Conservation (phyloP, 495 filamentous ascomycete species). For the Xylaria nigripes region DNA sequence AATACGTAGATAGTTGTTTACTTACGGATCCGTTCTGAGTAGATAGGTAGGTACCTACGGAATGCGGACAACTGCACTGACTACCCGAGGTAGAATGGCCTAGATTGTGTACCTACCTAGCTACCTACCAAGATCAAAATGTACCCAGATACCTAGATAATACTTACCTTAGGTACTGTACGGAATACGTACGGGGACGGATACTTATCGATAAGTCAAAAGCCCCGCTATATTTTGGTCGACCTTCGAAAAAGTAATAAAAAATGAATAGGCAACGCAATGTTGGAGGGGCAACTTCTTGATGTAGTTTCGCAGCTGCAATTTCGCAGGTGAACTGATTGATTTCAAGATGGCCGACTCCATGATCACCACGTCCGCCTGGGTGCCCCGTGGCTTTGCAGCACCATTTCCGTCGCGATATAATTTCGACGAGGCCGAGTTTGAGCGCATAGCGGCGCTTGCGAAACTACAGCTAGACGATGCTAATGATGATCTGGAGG, state of each 20-base stretch:
- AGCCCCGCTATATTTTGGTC: constrained; percentile 25
- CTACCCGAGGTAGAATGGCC: too few relatives aligned
- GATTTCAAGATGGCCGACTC: constrained; percentile 27
- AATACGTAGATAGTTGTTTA: background rate
- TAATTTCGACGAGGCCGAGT: constrained; percentile 87
- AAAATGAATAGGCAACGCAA: too few relatives aligned
- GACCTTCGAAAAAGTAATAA: background rate
- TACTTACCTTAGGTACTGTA: too few relatives aligned
- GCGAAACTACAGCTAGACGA: constrained; percentile 89
- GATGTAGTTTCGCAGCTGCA: background rate
- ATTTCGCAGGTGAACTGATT: background rate
- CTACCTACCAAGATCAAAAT: too few relatives aligned
- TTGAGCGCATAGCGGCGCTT: constrained; percentile 78
- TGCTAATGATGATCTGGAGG: constrained; percentile 74
- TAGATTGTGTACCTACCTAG: background rate
- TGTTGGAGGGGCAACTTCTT: constrained; percentile 19
- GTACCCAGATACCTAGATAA: too few relatives aligned
- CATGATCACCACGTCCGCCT: constrained; percentile 91
- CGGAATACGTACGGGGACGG: constrained; percentile 3
- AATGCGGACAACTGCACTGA: too few relatives aligned
- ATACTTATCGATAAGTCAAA: constrained; percentile 21
- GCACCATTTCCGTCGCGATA: constrained; percentile 86
- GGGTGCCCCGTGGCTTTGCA: constrained; percentile 91
- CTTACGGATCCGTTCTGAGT: background rate
- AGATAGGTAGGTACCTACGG: too few relatives aligned